Base-by-base conservation (phyloP, 352 stramenopile genomes). In the Chrysophaeum taylorii region DNA sequence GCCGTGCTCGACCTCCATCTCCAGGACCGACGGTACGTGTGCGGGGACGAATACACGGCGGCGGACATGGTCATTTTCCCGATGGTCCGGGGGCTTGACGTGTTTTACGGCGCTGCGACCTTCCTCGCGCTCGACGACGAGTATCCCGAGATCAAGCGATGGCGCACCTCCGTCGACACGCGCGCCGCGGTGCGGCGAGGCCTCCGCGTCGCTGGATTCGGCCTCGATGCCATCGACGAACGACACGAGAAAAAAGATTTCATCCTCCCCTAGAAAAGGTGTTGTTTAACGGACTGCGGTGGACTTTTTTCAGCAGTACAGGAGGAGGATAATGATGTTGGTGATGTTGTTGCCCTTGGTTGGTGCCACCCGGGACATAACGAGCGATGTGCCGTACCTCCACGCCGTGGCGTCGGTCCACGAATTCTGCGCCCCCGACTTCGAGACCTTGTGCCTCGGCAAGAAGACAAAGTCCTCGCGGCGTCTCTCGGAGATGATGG, bases 21-120 rank as follows among this genome's bases (percentile, higher is more conserved):
- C 15, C 48, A 75, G 42, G 69, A 76, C 25, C 80, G 82, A 42
- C 70, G 70, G 37, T 90, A 81, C 68, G 63, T 91, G 0, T 74
- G 75, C 18, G 82, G 83, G 25, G 75, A 88, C 14, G n/a, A n/a
- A n/a, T 88, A 86, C 73, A 87, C 84, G 2, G 78, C 90, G 48
- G 84, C 83, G 0, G 85, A 92, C 72, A 87, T 92, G 61, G 81
- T 78, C 39, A 81, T 81, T 70, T 85, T 77, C n/a, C 81, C 85
- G 1, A 90, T 84, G 84, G 33, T 50, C 64, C 37, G 45, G 25
- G 0, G 27, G 23, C n/a, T 27, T 4, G n/a, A 2, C 23, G 21
- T 12, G 50, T 36, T 62, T 39, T 71, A 76, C 39, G 43, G 39
- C 7, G 69, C 67, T 27, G 42, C 63, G 23, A 57, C 73, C 7